Base-by-base conservation (phyloP, 768 basidiomycete genomes). In the Leccinum barrowsii region DNA sequence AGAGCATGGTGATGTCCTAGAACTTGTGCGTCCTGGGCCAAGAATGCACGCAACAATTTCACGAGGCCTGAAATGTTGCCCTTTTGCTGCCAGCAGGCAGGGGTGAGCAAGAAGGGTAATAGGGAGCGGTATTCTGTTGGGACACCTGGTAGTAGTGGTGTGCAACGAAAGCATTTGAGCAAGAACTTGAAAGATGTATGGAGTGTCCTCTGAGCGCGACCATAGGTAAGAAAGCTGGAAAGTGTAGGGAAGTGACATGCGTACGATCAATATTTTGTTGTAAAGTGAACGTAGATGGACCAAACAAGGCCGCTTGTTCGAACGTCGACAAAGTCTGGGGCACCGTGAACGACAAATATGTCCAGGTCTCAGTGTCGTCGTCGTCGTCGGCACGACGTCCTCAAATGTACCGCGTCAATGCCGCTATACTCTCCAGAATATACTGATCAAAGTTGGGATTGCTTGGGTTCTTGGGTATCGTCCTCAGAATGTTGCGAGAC, bases 391-490 rank as follows among this genome's bases (percentile, higher is more conserved):
- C 40, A 8, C 17, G n/a, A 57, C 26, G 40, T 4, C 30, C 47
- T 22, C n/a, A 15, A 4, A 59, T 74, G 28, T 56, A 91, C 91
- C 92, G 83, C 78, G 96, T 89, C 64, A 99, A 76, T 1, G 88
- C 95, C n/a, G 95, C 90, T 42, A 99, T 85, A 68, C 90, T 90
- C 76, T 99, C 96, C 67, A 99, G 98, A 62, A 94, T 90, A 69
- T 92, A 97, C 72, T 98, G 97, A 72, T 97, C 95, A 74, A 99
- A 98, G 64, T 89, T 87, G 2, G 97, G 97, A 73, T 99, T 99
- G 70, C 91, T 94, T 15, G 97, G 96, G 71, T 99, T 99, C 76
- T 90, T 92, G 59, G 90, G 91, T 65, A 96, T 94, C 55, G 88
- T 81, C 12, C 89, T 87, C 30, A 98, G 80, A 66, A 98, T 95